These are phyloP conservation scores for Lantana camara DNA, from an alignment of 257 asterid species.

Conservation along the genomic window DNA sequence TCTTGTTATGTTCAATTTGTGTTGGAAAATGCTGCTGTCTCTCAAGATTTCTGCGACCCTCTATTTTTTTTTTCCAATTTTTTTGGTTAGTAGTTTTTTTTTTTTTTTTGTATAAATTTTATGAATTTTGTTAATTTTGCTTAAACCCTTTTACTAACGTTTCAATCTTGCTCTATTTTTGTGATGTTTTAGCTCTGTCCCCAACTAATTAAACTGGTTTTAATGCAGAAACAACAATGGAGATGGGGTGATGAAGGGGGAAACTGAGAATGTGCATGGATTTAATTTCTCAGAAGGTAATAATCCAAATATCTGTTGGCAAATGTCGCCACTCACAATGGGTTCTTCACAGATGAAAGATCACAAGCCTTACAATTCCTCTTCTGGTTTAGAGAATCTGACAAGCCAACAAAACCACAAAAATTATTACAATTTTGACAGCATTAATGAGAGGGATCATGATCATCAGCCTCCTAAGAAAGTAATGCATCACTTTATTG, in stretches of 20 bases:
- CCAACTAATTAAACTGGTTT: not conserved
- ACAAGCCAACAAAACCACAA: not conserved
- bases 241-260: slow-evolving; percentile 41
- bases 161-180: not conserved
- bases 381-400: slow-evolving; percentile 25
- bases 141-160: too few relatives aligned
- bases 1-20: not conserved
- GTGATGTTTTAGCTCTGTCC: too few relatives aligned
- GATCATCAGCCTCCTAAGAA: slow-evolving; percentile 46
- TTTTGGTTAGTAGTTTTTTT: too few relatives aligned
- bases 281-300: slow-evolving; percentile 48
- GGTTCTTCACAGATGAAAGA: slow-evolving; percentile 50
- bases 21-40: not conserved
- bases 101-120: too few relatives aligned
- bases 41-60: too few relatives aligned
- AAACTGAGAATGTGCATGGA: slow-evolving; percentile 37
- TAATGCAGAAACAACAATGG: slow-evolving; percentile 27
- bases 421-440: slow-evolving; percentile 24
- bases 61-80: too few relatives aligned
- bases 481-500: slow-evolving; percentile 75
- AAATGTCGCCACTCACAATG: slow-evolving; percentile 50
- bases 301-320: slow-evolving; percentile 37
- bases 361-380: slow-evolving; percentile 29
- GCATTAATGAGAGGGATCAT: slow-evolving; percentile 20
- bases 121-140: too few relatives aligned